Base-by-base conservation (phyloP, 345 rosid genomes). In the Ricinus communis region DNA sequence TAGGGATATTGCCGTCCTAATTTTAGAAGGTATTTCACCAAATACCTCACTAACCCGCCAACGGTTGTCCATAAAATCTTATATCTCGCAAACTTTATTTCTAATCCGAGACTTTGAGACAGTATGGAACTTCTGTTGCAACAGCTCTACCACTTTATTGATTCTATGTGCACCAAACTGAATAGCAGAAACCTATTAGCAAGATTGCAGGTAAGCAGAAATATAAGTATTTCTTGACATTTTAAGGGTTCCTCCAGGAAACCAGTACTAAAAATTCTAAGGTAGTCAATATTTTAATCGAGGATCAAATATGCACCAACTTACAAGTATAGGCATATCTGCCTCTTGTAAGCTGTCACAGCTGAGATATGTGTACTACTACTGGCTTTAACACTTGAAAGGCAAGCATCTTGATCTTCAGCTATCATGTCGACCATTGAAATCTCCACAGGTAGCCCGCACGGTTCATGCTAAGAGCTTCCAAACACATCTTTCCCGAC, bases 11-110 rank as follows among this genome's bases (percentile, higher is more conserved):
- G 15, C 15, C 59, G 56, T 30, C n/a, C 12, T 62, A 16, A 18
- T 19, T 28, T n/a, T 24, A 10, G 38, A 51, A 8, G 0, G 13
- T 24, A 19, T 40, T 41, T 40, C 33, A 6, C 12, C 14, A 16
- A 38, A 31, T 3, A 51, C 45, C 16, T 4, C 25, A 77, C 91
- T 59, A 82, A 95, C 98, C 99, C 90, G 96, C 99, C 99, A 90
- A 47, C 76, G 90, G 64, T 87, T 89, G 69, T 90, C 93, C 53
- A 80, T 86, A 56, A 83, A 95, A 49, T 91, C 87, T 31, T 97
- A 88, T 75, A 95, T 80, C 80, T 95, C 98, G 24, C 91, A 93
- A 49, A 95, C 96, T 87, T 83, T 89, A 62, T 65, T 88, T 85
- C 76, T 85, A 45, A 95, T 68, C 31, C 82, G 94, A 71, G 90